phyloP scores from a whole-genome alignment of 1,284 basidiomycete genomes.

The Spongispora temasekensis region DNA sequence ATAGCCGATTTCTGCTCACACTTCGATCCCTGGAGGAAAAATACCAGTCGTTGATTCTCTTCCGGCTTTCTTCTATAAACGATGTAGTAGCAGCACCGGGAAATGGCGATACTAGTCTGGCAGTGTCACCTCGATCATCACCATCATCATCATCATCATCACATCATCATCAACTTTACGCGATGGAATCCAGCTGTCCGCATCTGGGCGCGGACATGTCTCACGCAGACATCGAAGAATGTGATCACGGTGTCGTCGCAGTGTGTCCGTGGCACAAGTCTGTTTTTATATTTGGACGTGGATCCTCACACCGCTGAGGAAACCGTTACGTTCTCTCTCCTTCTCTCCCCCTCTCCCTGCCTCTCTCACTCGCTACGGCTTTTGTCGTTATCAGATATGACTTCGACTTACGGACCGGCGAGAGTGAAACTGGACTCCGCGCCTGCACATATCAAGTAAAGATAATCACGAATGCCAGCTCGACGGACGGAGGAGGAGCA shows the following conservation, averaged over 20 bases:
- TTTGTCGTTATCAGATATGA: neutral
- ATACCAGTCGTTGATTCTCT: slow-evolving; percentile 2
- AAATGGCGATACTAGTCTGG: neutral
- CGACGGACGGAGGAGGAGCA: too few species aligned
- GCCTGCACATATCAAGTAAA: slow-evolving; percentile 79
- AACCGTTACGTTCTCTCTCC: too few species aligned
- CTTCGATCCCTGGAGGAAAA: neutral
- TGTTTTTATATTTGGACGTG: neutral
- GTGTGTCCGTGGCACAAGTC: slow-evolving; percentile 88
- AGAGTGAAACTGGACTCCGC: slow-evolving; percentile 74
- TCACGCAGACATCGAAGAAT: slow-evolving; percentile 57
- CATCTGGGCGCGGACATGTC: slow-evolving; percentile 85
- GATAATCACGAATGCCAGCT: slow-evolving; percentile 42
- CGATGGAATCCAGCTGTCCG: slow-evolving; percentile 59
- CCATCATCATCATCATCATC: too few species aligned
- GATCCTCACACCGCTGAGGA: too few species aligned
- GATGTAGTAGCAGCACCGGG: too few species aligned
- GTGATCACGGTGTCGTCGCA: slow-evolving; percentile 48
- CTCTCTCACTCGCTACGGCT: slow-evolving; percentile 59
- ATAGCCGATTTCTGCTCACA: slow-evolving; percentile 1
- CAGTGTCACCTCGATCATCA: neutral
- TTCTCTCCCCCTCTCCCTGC: too few species aligned
- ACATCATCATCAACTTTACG: slow-evolving; percentile 56
- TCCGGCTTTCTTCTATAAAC: neutral
- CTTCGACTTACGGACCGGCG: slow-evolving; percentile 47